Evolutionary conservation across 2,329 filamentous ascomycete species (phyloP).

Genomic region (Verticillium isaacii): DNA sequence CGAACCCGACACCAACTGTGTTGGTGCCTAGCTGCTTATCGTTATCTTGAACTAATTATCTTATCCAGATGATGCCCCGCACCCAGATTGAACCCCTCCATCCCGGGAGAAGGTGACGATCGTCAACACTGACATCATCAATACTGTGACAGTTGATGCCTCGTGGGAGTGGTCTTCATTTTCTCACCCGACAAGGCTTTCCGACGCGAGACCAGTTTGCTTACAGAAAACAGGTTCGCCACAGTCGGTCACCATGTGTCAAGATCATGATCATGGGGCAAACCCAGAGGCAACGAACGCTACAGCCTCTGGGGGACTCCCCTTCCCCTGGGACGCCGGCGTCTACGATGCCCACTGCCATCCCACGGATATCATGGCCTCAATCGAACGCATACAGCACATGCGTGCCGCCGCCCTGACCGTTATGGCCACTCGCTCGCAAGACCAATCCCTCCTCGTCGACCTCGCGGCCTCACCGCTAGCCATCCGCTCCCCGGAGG

Average conservation of each 20-base stretch:
- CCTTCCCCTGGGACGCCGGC: constrained; percentile 66
- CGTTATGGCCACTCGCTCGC: constrained; percentile 70
- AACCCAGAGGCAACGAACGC: background rate
- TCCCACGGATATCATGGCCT: constrained; percentile 71
- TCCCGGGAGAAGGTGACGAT: background rate
- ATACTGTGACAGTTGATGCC: too few relatives aligned
- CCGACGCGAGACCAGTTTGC: too few relatives aligned
- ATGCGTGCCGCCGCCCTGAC: constrained; percentile 67
- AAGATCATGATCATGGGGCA: constrained; percentile 2
- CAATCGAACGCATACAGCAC: constrained; percentile 47
- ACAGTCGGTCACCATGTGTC: constrained; percentile 3
- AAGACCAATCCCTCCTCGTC: constrained; percentile 71
- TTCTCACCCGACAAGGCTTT: too few relatives aligned
- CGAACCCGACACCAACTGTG: background rate
- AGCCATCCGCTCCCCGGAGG: constrained; percentile 33
- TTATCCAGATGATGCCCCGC: background rate
- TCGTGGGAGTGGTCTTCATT: too few relatives aligned
- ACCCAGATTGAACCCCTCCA: background rate
- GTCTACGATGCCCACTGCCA: constrained; percentile 81
- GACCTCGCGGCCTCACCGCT: constrained; percentile 52
- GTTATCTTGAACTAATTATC: background rate
- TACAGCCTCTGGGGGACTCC: background rate
- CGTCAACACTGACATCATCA: background rate
- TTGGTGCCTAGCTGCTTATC: background rate
- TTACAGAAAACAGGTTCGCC: background rate